Base-by-base conservation (phyloP, 352 stramenopile species). In the Phytophthora aleatoria region DNA sequence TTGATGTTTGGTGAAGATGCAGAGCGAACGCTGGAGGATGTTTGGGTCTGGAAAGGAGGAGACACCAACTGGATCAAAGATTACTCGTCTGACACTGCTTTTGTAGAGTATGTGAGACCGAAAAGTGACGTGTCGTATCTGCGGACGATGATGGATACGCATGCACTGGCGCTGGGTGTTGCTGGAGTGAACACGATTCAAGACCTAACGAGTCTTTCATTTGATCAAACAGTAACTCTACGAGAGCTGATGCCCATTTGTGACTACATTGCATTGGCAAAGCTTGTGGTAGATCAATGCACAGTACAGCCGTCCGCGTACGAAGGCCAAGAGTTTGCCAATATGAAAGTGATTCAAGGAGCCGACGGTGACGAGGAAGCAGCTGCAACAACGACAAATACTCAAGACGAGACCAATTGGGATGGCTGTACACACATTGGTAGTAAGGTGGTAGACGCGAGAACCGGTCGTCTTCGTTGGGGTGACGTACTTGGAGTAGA, bases 181-280 rank as follows among this genome's bases (percentile, higher is more conserved):
- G 76, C 71, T 7, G 86, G 89, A 13, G 74, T 98, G 28, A 68
- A 79, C 9, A 91, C 79, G 30, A 90, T 98, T 57, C 49, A 61
- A 36, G 88, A 98, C 24, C 80, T 98, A 11, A 87, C 81, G 11
- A 53, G 63, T 11, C 42, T 92, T 3, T 53, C 73, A 1, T 79
- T 77, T n/a, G 81, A 87, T 48, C 64, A 73, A 38, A 85, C 76
- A 0, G 62, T 92, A 44, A 33, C 61, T 13, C 59, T 92, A n/a
- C 79, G 83, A 1, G 36, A 75, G 9, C 48, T 72, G 5, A 86
- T 91, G 69, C 79, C 83, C 11, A 73, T 91, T 27, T 92, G 84
- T 31, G 84, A 92, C 59, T 92, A 90, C 67, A 81, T 89, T 24
- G 65, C 77, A 7, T 50, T 92, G 12, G 82, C 84, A 39, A 85